Evolutionary conservation across 768 basidiomycete genomes (phyloP).

Genomic region (Termitomyces sp.): DNA sequence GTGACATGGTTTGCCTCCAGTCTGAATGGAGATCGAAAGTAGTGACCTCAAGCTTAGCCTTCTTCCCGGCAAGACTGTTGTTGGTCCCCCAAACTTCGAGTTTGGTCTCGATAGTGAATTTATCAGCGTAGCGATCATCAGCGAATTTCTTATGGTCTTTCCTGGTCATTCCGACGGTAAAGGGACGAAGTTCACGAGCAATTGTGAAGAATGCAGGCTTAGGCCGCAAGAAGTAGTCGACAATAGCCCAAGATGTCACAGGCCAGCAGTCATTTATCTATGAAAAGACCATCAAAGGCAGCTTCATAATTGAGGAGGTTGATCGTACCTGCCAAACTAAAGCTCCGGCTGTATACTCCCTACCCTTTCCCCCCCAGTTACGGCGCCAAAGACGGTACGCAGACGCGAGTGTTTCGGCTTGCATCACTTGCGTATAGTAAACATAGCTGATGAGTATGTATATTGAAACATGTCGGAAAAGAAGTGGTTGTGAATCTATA

Average conservation of each 20-base stretch:
- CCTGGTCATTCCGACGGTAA: slow-evolving; percentile 82
- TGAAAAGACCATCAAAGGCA: background rate
- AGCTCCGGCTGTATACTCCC: slow-evolving; percentile 84
- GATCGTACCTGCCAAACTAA: slow-evolving; percentile 87
- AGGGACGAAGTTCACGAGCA: slow-evolving; percentile 74
- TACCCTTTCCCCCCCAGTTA: slow-evolving; percentile 85
- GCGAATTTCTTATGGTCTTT: slow-evolving; percentile 59
- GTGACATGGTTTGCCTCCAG: slow-evolving; percentile 48
- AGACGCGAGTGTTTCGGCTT: slow-evolving; percentile 83
- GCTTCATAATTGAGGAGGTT: background rate
- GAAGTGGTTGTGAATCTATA: slow-evolving; percentile 14
- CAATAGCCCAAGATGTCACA: slow-evolving; percentile 88
- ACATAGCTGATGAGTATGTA: slow-evolving; percentile 54
- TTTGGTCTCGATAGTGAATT: slow-evolving; percentile 58
- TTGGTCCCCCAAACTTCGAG: slow-evolving; percentile 90
- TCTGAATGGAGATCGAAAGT: slow-evolving; percentile 60
- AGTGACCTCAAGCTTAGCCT: slow-evolving; percentile 56
- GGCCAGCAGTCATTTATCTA: slow-evolving; percentile 94
- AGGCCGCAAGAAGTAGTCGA: slow-evolving; percentile 89
- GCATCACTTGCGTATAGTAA: slow-evolving; percentile 95
- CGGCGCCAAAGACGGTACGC: slow-evolving; percentile 91
- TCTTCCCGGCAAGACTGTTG: slow-evolving; percentile 54
- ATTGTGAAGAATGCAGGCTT: slow-evolving; percentile 90
- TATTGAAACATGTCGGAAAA: slow-evolving; percentile 1
- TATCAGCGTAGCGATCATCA: slow-evolving; percentile 58